Conservation (phyloP, 768 basidiomycete genomes). For the Lyophyllum decastes region DNA sequence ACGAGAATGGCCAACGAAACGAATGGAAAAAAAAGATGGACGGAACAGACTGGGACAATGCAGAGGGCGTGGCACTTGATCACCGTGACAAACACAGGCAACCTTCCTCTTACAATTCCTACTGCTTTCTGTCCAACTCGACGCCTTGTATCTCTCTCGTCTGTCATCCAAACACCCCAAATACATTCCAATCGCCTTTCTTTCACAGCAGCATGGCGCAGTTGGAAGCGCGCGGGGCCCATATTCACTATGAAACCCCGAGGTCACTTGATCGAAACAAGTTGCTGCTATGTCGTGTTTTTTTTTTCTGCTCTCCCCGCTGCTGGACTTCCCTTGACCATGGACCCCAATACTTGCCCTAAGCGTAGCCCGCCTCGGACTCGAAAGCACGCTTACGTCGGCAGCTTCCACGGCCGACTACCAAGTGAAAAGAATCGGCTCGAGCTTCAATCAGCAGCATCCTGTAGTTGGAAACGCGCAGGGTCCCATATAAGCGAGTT, state of each 20-base stretch:
- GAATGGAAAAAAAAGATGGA: no score
- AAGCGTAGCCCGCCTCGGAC: no score
- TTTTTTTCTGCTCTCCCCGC: neutral
- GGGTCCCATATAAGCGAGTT: no score
- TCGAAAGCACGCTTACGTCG: no score
- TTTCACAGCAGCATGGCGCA: conserved; percentile 18
- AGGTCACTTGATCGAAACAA: conserved; percentile 18
- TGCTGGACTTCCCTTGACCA: no score
- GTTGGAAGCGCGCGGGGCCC: conserved; percentile 23
- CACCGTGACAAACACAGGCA: neutral
- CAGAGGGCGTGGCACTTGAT: conserved; percentile 3
- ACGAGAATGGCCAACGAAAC: no score
- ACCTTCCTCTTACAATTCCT: neutral
- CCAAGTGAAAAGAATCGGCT: no score
- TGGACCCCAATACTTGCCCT: no score
- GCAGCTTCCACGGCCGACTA: no score
- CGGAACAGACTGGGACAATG: no score
- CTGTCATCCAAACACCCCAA: neutral
- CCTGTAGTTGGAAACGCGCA: conserved; percentile 19
- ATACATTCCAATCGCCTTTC: neutral
- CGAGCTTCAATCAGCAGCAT: conserved; percentile 14
- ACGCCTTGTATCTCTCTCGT: no score
- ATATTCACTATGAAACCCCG: conserved; percentile 9
- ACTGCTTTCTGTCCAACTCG: no score
- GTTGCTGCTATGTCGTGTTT: conserved; percentile 7